phyloP scores from a whole-genome alignment of 352 stramenopile genomes.

The Pythium periplocum region DNA sequence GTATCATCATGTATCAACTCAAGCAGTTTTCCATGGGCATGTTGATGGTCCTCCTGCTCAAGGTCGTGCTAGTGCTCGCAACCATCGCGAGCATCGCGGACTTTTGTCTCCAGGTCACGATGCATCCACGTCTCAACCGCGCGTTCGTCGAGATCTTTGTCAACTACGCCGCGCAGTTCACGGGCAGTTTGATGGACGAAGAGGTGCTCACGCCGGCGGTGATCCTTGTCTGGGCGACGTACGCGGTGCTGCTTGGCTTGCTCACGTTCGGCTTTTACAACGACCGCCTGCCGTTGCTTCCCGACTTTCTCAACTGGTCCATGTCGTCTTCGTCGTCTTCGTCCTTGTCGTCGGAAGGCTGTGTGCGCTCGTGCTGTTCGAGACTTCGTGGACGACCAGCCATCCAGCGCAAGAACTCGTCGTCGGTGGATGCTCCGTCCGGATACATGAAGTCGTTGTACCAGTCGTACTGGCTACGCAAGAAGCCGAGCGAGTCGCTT shows the following conservation, averaged over 20 bases:
- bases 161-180: slow-evolving; percentile 61
- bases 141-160: slow-evolving; percentile 65
- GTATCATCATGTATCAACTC: slow-evolving; percentile 11
- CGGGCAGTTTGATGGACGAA: slow-evolving; percentile 49
- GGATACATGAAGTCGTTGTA: slow-evolving; percentile 36
- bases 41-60: slow-evolving; percentile 33
- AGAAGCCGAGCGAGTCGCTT: slow-evolving; percentile 5
- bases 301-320: slow-evolving; percentile 38
- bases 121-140: slow-evolving; percentile 61
- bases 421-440: neutral
- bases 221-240: slow-evolving; percentile 45
- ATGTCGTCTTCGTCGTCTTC: neutral
- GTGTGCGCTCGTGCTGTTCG: no score
- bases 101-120: slow-evolving; percentile 64
- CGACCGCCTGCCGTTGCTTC: slow-evolving; percentile 42
- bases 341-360: slow-evolving; percentile 5
- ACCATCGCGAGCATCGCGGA: slow-evolving; percentile 65
- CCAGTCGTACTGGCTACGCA: slow-evolving; percentile 35
- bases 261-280: slow-evolving; percentile 59
- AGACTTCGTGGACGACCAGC: no score
- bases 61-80: slow-evolving; percentile 39
- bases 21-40: slow-evolving; percentile 4
- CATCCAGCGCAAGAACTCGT: slow-evolving; percentile 41
- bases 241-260: slow-evolving; percentile 30
- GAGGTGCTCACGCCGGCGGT: slow-evolving; percentile 53